Percentiles rank a stretch among this genome's conserved stretches.
Evolutionary conservation across 306 rosid genomes (phyloP).

Genomic region (Cucurbita argyrosperma): DNA sequence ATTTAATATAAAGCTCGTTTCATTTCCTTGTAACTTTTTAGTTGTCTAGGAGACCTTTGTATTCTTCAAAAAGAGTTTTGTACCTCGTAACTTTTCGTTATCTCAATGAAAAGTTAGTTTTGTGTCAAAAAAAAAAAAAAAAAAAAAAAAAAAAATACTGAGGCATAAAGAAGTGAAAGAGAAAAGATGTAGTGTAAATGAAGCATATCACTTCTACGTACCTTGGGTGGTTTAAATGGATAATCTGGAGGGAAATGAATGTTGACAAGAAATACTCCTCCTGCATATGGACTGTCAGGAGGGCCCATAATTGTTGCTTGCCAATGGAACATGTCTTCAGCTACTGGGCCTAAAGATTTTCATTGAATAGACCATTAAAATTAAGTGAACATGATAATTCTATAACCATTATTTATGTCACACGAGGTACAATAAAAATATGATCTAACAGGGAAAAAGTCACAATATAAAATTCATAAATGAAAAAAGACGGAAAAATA

Average conservation of each 20-base stretch:
- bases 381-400: neutral
- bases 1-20: neutral
- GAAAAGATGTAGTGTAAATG: neutral
- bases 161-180: neutral
- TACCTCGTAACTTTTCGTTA: neutral
- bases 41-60: neutral
- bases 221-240: slow-evolving; percentile 11
- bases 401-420: neutral
- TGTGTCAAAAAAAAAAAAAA: neutral
- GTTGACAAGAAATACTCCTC: slow-evolving; percentile 53
- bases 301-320: slow-evolving; percentile 49
- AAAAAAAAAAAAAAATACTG: neutral
- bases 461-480: neutral
- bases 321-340: slow-evolving; percentile 10
- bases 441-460: neutral
- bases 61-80: neutral
- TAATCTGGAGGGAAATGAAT: slow-evolving; percentile 39
- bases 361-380: neutral
- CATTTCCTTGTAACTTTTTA: neutral
- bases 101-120: neutral
- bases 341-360: slow-evolving; percentile 33
- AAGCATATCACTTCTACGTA: neutral
- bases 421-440: neutral
- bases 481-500: neutral
- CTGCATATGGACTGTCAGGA: slow-evolving; percentile 53